Conservation (phyloP, 352 stramenopile genomes). For the Aphanomyces astaci region DNA sequence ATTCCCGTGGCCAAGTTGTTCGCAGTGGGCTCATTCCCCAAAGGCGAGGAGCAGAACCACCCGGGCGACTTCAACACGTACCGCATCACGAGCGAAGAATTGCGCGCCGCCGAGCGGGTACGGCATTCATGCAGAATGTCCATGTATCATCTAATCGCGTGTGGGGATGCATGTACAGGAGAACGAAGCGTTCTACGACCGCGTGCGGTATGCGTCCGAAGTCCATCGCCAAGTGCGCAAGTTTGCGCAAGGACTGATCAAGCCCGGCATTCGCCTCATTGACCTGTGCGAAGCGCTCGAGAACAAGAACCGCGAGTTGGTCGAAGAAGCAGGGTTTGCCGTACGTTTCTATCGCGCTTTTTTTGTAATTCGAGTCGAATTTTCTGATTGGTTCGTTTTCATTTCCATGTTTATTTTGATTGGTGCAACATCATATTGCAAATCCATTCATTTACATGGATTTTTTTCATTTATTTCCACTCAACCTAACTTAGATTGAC, state of each 20-base stretch:
- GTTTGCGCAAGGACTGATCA: conserved; percentile 94
- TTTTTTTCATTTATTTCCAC: no score
- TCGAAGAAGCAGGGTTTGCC: conserved; percentile 87
- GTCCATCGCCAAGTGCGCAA: conserved; percentile 89
- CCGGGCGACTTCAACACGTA: conserved; percentile 89
- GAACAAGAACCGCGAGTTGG: conserved; percentile 94
- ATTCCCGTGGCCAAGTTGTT: conserved; percentile 84
- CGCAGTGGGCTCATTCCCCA: conserved; percentile 59
- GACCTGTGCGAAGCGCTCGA: conserved; percentile 95
- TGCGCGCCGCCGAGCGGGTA: conserved; percentile 77
- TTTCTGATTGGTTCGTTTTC: neutral
- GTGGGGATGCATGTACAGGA: neutral
- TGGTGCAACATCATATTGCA: no score
- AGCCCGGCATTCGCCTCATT: conserved; percentile 92
- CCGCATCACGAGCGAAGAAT: conserved; percentile 78
- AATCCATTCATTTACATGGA: no score
- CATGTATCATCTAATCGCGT: conserved; percentile 54
- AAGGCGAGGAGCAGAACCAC: conserved; percentile 92
- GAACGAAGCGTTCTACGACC: conserved; percentile 44
- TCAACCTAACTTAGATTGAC: no score
- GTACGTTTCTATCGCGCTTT: conserved; percentile 25
- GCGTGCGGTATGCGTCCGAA: conserved; percentile 88
- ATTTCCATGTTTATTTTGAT: no score
- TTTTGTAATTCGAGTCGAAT: no score
- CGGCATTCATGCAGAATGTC: no score